These are phyloP conservation scores for Millerago galiae DNA, from an alignment of 805 yeast species.

Conservation along the genomic window DNA sequence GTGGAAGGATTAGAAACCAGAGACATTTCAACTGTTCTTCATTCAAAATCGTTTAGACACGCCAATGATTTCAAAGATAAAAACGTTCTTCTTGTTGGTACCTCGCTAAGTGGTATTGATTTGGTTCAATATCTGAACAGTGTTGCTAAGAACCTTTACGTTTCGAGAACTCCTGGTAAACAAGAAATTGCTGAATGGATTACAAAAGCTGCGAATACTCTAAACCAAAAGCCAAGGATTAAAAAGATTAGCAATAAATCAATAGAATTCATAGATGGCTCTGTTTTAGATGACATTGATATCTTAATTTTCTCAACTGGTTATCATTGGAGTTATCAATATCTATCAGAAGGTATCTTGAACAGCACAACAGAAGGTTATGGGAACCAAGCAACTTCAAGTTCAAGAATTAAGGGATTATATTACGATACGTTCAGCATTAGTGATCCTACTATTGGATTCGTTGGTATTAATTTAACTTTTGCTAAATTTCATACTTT, in stretches of 20 bases:
- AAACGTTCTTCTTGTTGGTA: constrained; percentile 37
- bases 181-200: constrained; percentile 43
- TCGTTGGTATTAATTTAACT: constrained; percentile 33
- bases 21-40: constrained; percentile 38
- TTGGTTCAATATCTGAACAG: constrained; percentile 35
- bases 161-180: constrained; percentile 66
- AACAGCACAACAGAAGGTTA: constrained; percentile 18
- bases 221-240: constrained; percentile 25
- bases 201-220: constrained; percentile 31
- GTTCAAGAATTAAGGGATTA: constrained; percentile 32
- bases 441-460: constrained; percentile 39
- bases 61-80: constrained; percentile 33
- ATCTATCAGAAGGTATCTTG: constrained; percentile 19
- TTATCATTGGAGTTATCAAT: constrained; percentile 36
- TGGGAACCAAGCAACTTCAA: constrained; percentile 12
- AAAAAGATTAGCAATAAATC: constrained; percentile 22
- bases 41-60: constrained; percentile 42
- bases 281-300: constrained; percentile 29
- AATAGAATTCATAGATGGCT: constrained; percentile 29
- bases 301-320: constrained; percentile 35
- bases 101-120: constrained; percentile 36
- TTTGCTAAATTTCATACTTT: constrained; percentile 42
- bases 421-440: constrained; percentile 38
- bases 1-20: constrained; percentile 37
- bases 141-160: constrained; percentile 37